phyloP scores from a whole-genome alignment of 495 filamentous ascomycete genomes.

The Entonaema liquescens region DNA sequence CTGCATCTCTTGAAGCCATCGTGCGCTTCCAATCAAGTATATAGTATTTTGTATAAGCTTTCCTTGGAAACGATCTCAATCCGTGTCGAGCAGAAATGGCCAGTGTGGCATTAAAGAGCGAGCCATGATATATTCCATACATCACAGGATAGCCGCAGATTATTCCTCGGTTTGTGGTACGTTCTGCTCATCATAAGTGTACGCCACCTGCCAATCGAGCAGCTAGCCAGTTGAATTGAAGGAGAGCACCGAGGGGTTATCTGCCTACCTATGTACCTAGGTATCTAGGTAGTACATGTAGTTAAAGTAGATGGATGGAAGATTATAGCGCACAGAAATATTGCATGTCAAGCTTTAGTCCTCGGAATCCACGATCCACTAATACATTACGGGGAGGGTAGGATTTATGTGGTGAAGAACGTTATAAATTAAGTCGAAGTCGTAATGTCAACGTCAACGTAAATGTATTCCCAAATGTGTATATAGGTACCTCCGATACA shows the following conservation, averaged over 20 bases:
- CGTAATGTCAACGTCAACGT: background rate
- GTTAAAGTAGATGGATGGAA: background rate
- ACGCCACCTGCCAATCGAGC: background rate
- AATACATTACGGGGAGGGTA: background rate
- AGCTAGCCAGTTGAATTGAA: background rate
- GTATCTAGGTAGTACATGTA: no score
- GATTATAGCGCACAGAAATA: background rate
- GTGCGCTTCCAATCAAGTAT: constrained; percentile 1
- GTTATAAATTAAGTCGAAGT: background rate
- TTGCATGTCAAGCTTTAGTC: background rate
- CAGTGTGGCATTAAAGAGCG: background rate
- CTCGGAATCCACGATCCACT: no score
- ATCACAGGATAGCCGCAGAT: background rate
- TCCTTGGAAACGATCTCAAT: background rate
- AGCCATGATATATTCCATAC: constrained; percentile 24
- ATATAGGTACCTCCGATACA: background rate
- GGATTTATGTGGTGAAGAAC: background rate
- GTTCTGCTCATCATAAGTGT: background rate
- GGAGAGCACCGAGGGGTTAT: no score
- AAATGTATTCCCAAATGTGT: background rate
- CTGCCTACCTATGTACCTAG: no score
- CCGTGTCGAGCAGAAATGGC: background rate
- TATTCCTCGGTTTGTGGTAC: background rate
- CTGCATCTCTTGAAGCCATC: constrained; percentile 22
- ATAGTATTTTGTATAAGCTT: background rate